A percentile compares a stretch with the other conserved stretches of the same genome.
Evolutionary conservation across 345 rosid genomes (phyloP).

Genomic region (Pistacia atlantica): DNA sequence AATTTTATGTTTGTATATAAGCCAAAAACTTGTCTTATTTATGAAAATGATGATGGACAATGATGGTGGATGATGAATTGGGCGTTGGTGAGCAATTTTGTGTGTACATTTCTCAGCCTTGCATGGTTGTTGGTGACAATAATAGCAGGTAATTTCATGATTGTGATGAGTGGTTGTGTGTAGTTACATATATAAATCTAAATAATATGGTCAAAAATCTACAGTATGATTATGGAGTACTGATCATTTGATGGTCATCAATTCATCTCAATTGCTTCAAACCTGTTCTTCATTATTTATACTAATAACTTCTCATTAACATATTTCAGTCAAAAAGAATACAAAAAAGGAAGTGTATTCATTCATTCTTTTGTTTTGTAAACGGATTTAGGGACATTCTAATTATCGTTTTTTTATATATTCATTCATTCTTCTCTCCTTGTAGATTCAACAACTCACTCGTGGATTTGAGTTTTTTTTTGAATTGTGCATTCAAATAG

Average conservation of each 20-base stretch:
- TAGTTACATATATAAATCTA: slow-evolving; percentile 5
- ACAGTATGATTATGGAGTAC: too few relatives aligned
- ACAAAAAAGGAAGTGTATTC: background rate
- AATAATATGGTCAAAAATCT: background rate
- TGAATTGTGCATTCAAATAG: too few relatives aligned
- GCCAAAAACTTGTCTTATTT: slow-evolving; percentile 22
- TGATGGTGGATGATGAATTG: slow-evolving; percentile 8
- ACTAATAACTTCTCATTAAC: background rate
- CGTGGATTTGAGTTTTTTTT: too few relatives aligned
- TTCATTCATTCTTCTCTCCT: too few relatives aligned
- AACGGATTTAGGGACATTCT: too few relatives aligned
- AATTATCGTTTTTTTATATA: too few relatives aligned
- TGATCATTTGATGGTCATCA: background rate
- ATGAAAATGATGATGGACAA: slow-evolving; percentile 23
- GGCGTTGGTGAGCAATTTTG: background rate
- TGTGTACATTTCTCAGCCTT: slow-evolving; percentile 9
- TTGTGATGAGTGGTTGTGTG: slow-evolving; percentile 11
- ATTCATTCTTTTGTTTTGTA: too few relatives aligned
- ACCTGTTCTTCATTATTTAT: background rate
- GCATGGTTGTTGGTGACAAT: slow-evolving; percentile 33
- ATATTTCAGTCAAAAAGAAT: background rate
- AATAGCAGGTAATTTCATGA: slow-evolving; percentile 7
- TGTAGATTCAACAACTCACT: too few relatives aligned
- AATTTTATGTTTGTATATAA: background rate
- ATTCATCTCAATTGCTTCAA: background rate